Evolutionary conservation across 305 asterid genomes (phyloP), one percentile per base, ranked within the genome.

Genomic region (Fraxinus platypoda): DNA sequence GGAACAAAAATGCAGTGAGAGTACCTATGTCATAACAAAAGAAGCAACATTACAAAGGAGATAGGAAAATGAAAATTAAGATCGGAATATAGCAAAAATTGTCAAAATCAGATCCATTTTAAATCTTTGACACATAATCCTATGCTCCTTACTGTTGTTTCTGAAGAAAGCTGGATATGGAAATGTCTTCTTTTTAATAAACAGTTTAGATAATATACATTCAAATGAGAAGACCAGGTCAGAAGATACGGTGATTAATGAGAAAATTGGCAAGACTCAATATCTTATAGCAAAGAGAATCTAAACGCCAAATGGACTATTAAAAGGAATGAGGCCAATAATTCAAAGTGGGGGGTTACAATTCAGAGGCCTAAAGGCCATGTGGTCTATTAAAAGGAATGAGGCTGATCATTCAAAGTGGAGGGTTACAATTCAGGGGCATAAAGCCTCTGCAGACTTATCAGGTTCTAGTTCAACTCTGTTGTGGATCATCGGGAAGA

Each of bases 1-100:
- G 80, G 72, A 34, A 77, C 80, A 77, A 21, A 80, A 78, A 52
- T 66, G 76, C 25, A 77, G 75, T 76, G 72, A 64, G 2, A 25
- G n/a, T 25, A 64, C 13, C 11, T 54, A n/a, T 54, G 4, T 59
- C 70, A 59, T 59, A 59, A 66, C 33, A 25, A 66, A 9, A 26
- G 34, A 28, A 66, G 34, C 19, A 66, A 66, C 0, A 12, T 23
- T 64, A 64, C 6, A 64, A 64, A 64, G 4, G 71, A 19, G 71
- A 62, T 0, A 25, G 12, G 15, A 64, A 8, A 64, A 26, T 8
- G 73, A 25, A 64, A 23, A 64, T 9, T 25, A 66, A 66, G 74
- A 66, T 26, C 7, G 1, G 12, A 59, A 59, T 19, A n/a, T 19
- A 12, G 35, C 19, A 66, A 26, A 4, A 66, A 26, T 26, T 26